These are phyloP conservation scores for Aspergillus ochraceoroseus DNA, from an alignment of 2,329 filamentous ascomycete genomes.

Conservation along the genomic window DNA sequence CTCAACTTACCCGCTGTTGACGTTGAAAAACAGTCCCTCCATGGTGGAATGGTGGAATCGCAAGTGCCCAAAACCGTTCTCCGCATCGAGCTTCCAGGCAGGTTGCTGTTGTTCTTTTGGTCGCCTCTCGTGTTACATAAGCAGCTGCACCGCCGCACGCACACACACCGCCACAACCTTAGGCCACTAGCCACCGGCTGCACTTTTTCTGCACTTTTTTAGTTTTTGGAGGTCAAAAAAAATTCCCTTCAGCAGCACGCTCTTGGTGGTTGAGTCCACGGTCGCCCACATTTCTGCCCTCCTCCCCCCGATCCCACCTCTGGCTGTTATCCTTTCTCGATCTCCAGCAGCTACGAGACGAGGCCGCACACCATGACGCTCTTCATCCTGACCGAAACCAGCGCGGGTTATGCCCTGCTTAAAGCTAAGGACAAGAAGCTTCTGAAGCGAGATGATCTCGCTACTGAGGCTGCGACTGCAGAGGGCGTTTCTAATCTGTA, in stretches of 20 bases:
- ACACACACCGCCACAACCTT: constrained; percentile 8
- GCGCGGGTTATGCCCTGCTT: constrained; percentile 95
- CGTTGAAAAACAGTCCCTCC: constrained; percentile 93
- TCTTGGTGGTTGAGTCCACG: constrained; percentile 33
- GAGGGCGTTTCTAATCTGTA: constrained; percentile 84
- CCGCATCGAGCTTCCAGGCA: constrained; percentile 12
- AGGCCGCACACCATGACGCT: constrained; percentile 64
- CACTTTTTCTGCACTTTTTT: constrained; percentile 37
- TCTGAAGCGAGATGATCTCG: constrained; percentile 77
- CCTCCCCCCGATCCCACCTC: constrained; percentile 23
- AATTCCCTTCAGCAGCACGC: constrained; percentile 35
- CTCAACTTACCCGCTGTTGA: constrained; percentile 74
- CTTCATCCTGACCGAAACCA: constrained; percentile 90
- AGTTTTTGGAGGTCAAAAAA: constrained; percentile 30
- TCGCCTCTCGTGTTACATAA: constrained; percentile 29
- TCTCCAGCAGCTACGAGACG: constrained; percentile 26
- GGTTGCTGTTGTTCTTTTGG: constrained; percentile 13
- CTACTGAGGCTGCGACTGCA: constrained; percentile 67
- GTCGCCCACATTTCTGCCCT: constrained; percentile 26
- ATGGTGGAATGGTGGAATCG: constrained; percentile 47
- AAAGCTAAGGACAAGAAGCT: constrained; percentile 99
- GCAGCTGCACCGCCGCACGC: constrained; percentile 17
- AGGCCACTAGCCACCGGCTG: constrained; percentile 28
- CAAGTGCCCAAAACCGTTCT: constrained; percentile 15
- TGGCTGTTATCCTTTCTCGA: constrained; percentile 18